Evolutionary conservation across 2,329 filamentous ascomycete genomes (phyloP), one percentile per base, ranked within the genome.

Genomic region (Chaetomiaceae sp.): DNA sequence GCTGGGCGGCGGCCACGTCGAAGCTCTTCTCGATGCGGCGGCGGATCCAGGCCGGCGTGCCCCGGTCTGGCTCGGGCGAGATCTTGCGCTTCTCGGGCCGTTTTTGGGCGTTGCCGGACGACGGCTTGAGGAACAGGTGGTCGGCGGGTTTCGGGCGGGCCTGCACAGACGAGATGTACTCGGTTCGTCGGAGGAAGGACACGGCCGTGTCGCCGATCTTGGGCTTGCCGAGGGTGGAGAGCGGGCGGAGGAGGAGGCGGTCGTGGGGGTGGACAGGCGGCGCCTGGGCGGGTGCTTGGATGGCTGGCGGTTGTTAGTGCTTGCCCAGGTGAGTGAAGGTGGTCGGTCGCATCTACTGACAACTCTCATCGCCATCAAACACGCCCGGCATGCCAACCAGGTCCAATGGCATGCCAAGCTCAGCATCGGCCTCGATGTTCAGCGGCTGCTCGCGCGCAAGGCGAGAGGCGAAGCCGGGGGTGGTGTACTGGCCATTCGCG

Each of bases 391-490:
- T 88, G 60, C 93, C 93, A 48, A 97, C 86, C 57, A 98, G 71
- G 65, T 97, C 91, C 62, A 98, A 81, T 49, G 90, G 89, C 93
- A 98, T 97, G 48, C 93, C 93, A 58, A 97, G 78, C 72, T 98
- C 93, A 8, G 90, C 93, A 78, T 98, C 93, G 24, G 89, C 89
- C 68, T 98, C 93, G 51, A 98, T 93, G 62, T 96, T 97, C 39
- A 95, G 74, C 42, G 91, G 87, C 71, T 97, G 93, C 61, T 95
- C 89, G 61, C 91, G 78, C 15, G 87, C 88, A 57, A 98, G 73
- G 53, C 88, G 83, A 37, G 90, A 93, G 24, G 90, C 89, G 70
- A 95, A 98, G 18, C 83, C 83, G 1, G 93, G 88, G 3, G 83
- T 88, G 26, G 93, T 94, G 68, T 96, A 97, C 64, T 94, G 86